phyloP scores from a whole-genome alignment of 371 early-diverging fungal genomes.

The Mortierella sp. region DNA sequence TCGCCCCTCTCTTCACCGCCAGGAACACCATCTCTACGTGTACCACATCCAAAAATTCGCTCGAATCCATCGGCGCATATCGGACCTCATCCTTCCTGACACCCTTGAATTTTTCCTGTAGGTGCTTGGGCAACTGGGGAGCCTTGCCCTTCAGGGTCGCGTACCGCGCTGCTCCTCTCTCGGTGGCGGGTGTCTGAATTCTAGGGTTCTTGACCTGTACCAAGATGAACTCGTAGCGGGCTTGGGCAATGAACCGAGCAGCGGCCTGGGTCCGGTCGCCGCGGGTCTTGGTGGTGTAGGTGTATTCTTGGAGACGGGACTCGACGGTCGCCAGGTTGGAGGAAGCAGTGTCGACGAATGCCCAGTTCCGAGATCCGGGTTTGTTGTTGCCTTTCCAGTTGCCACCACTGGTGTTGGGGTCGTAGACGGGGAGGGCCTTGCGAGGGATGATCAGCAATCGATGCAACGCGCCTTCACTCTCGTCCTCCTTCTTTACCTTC shows the following conservation, averaged over 20 bases:
- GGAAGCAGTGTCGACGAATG: conserved; percentile 57
- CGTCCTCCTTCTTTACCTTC: background rate
- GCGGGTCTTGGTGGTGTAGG: conserved; percentile 61
- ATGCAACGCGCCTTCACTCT: conserved; percentile 18
- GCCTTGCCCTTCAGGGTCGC: conserved; percentile 26
- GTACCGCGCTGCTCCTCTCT: conserved; percentile 19
- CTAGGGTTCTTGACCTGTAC: conserved; percentile 63
- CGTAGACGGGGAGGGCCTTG: conserved; percentile 35
- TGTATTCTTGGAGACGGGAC: conserved; percentile 48
- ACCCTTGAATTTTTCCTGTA: conserved; percentile 36
- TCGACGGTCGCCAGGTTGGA: conserved; percentile 45
- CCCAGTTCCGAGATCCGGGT: conserved; percentile 59
- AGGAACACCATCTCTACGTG: conserved; percentile 25
- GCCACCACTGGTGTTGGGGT: background rate
- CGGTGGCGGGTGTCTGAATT: conserved; percentile 27
- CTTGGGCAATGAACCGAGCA: conserved; percentile 56
- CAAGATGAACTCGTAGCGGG: conserved; percentile 27
- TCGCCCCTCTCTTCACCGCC: conserved; percentile 23
- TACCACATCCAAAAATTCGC: conserved; percentile 26
- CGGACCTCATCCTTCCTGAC: conserved; percentile 34
- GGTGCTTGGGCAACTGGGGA: conserved; percentile 26
- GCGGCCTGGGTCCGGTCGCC: conserved; percentile 57
- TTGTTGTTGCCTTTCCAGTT: background rate
- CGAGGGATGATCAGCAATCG: conserved; percentile 58
- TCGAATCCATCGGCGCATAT: conserved; percentile 17